These are phyloP conservation scores for Russula earlei DNA, from an alignment of 768 basidiomycete species.

Conservation along the genomic window DNA sequence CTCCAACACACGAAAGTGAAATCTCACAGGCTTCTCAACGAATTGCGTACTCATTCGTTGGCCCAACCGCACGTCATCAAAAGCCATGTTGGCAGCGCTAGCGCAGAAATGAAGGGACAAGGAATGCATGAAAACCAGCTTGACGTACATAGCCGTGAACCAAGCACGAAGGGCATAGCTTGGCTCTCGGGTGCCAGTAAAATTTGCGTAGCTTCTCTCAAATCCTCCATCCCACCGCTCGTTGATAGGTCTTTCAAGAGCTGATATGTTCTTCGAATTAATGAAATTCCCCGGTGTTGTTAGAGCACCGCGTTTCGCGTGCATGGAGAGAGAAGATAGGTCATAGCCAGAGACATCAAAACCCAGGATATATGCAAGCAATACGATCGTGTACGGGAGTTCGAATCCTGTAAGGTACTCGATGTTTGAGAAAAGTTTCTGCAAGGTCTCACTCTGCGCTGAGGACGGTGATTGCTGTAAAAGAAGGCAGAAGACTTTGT, in stretches of 20 bases:
- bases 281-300: not conserved
- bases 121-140: not conserved
- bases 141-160: constrained; percentile 14
- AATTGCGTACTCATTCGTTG: not conserved
- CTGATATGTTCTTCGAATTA: not conserved
- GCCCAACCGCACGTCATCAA: not conserved
- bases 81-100: constrained; percentile 1
- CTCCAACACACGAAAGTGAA: too few species aligned
- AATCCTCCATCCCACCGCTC: constrained; percentile 3
- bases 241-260: not conserved
- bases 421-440: constrained; percentile 9
- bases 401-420: constrained; percentile 13
- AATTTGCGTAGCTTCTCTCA: not conserved
- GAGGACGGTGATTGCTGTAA: not conserved
- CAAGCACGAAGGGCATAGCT: constrained; percentile 6
- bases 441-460: not conserved
- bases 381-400: not conserved
- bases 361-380: not conserved
- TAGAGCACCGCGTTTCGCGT: not conserved
- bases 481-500: not conserved
- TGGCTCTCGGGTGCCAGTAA: not conserved
- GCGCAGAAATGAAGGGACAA: not conserved
- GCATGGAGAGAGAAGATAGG: not conserved
- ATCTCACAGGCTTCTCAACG: too few species aligned
- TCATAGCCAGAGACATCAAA: constrained; percentile 4